A percentile compares a stretch with the other conserved stretches of the same genome.
phyloP scores from a whole-genome alignment of 2,329 filamentous ascomycete genomes.

The Penicillium crustosum region DNA sequence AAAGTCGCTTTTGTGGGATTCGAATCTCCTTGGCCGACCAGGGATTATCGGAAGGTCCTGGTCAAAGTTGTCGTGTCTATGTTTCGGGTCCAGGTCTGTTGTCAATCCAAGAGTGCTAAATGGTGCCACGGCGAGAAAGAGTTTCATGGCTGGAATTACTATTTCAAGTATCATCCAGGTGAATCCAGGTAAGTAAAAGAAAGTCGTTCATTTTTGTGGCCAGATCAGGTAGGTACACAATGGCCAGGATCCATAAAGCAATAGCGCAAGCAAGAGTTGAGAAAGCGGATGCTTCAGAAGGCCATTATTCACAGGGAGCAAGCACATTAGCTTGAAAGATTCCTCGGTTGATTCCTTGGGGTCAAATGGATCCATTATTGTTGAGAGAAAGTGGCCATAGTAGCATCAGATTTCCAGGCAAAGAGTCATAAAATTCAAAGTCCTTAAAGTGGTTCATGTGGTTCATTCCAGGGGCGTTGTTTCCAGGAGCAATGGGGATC shows the following conservation, averaged over 20 bases:
- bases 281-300: slow-evolving; percentile 15
- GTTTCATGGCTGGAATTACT: slow-evolving; percentile 11
- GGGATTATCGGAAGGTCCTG: slow-evolving; percentile 7
- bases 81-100: slow-evolving; percentile 8
- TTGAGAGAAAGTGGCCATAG: slow-evolving; percentile 9
- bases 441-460: slow-evolving; percentile 10
- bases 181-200: slow-evolving; percentile 12
- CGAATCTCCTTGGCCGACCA: slow-evolving; percentile 7
- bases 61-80: slow-evolving; percentile 5
- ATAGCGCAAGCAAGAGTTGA: slow-evolving; percentile 14
- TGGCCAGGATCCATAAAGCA: slow-evolving; percentile 16
- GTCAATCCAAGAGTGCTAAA: slow-evolving; percentile 5
- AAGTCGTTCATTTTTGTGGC: slow-evolving; percentile 3
- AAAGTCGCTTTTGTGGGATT: background rate
- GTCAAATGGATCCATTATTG: slow-evolving; percentile 14
- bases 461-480: slow-evolving; percentile 12
- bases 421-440: slow-evolving; percentile 13
- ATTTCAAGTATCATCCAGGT: slow-evolving; percentile 6
- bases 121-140: background rate
- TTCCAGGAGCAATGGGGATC: slow-evolving; percentile 10
- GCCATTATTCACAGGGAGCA: slow-evolving; percentile 16
- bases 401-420: slow-evolving; percentile 16
- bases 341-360: slow-evolving; percentile 13
- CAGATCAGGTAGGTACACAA: slow-evolving; percentile 6
- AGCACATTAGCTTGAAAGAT: slow-evolving; percentile 19